Base-by-base conservation (phyloP, 1,139 yeast genomes). In the Arxiozyma slooffiae region DNA sequence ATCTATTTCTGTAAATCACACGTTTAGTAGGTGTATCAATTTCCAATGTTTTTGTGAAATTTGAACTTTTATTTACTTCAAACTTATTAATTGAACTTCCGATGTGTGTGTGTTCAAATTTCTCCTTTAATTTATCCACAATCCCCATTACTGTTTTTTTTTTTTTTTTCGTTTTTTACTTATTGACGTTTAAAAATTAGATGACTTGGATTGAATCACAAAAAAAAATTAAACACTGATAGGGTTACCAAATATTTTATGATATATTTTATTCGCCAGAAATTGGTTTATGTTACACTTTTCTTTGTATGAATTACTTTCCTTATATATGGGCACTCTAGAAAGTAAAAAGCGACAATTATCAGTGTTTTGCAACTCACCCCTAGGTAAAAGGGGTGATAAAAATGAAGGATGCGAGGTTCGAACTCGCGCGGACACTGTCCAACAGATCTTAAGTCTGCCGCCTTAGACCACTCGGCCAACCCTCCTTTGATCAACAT, bases 351-450 rank as follows among this genome's bases (percentile, higher is more conserved):
- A n/a, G n/a, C n/a, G n/a, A n/a, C n/a, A n/a, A n/a, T n/a, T n/a
- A n/a, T n/a, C n/a, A n/a, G n/a, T n/a, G n/a, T n/a, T n/a, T n/a
- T n/a, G n/a, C n/a, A n/a, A n/a, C n/a, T n/a, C n/a, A n/a, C n/a
- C n/a, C n/a, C n/a, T n/a, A n/a, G n/a, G n/a, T n/a, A n/a, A n/a
- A n/a, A n/a, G n/a, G 11, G 11, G 26, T n/a, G n/a, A 26, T 26
- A 67, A 68, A 71, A 71, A 63, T 80, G 85, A 79, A 79, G 84
- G 85, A 77, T 78, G 85, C 85, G 85, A 79, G 85, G 84, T 80
- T 80, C 85, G 85, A 81, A 80, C 85, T 80, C 85, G 84, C 85
- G 85, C 85, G 85, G 85, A 79, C 81, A 50, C 52, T 46, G 52
- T 50, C 52, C 52, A 50, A 50, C 52, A 50, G 52, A 50, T 50